Percentiles rank a stretch among this genome's conserved stretches.
Evolutionary conservation across 129 eudicot genomes (phyloP).

Genomic region (Flaveria sonorensis): DNA sequence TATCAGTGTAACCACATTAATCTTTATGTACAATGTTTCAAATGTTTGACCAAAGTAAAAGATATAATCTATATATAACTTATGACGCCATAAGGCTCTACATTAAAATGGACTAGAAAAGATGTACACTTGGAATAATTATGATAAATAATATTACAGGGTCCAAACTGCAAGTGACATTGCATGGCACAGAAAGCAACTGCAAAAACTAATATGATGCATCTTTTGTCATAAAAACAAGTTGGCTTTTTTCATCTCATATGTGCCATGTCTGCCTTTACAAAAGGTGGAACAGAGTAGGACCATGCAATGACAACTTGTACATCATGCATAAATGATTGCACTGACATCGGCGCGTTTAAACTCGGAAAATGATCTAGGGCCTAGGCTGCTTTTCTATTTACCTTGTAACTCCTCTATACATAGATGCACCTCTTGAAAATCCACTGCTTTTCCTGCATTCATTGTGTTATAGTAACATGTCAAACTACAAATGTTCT

Average conservation of each 20-base stretch:
- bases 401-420: slow-evolving; percentile 97
- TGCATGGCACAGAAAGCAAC: slow-evolving; percentile 34
- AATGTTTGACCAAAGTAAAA: background rate
- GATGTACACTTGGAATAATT: background rate
- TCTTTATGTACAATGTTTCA: background rate
- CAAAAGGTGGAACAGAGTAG: slow-evolving; percentile 14
- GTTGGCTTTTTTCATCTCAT: slow-evolving; percentile 22
- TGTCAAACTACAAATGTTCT: background rate
- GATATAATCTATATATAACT: background rate
- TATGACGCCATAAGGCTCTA: too few relatives aligned
- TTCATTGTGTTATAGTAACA: background rate
- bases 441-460: slow-evolving; percentile 96
- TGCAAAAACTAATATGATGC: slow-evolving; percentile 27
- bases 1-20: slow-evolving; percentile 7
- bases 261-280: slow-evolving; percentile 29
- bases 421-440: slow-evolving; percentile 94
- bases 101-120: background rate
- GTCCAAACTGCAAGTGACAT: slow-evolving; percentile 10
- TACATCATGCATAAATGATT: slow-evolving; percentile 24
- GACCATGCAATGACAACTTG: slow-evolving; percentile 16
- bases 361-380: background rate
- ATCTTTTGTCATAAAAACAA: slow-evolving; percentile 23
- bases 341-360: background rate
- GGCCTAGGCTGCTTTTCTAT: background rate
- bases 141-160: background rate